Evolutionary conservation across 371 early-diverging fungal species (phyloP), one percentile per base, ranked within the genome.

Genomic region (Mucor piriformis): DNA sequence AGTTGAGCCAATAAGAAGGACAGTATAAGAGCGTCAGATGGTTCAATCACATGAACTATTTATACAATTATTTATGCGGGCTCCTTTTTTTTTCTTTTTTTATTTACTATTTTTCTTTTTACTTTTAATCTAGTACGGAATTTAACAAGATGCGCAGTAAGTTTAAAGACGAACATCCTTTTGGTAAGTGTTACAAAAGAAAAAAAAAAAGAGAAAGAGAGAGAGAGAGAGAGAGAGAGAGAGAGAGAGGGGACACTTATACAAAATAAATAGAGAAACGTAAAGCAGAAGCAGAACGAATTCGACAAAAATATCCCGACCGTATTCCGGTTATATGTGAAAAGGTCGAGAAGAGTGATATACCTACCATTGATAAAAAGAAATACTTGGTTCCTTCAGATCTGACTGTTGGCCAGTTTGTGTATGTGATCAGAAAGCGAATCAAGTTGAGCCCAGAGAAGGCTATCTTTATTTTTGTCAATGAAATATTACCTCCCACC

Each of bases 391-490:
- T 97, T 10, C 97, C 97, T n/a, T 84, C 92, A 50, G 97, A 98
- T 73, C 75, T 98, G 54, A 97, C 96, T 1, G 95, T 97, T n/a
- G 97, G 95, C 16, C 97, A 97, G 68, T 98, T 98, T 69, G 94
- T 97, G 50, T 96, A 95, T 71, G 96, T 98, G 47, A 94, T 95
- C 64, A 87, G 94, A 69, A 94, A 93, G 76, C 87, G 95, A 64
- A 93, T 95, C 79, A 92, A 92, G 81, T 81, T 95, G 18, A 86
- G 89, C 67, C 94, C 95, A 25, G 98, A 98, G 64, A 94, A 96
- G 82, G 98, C 98, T 46, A 94, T 98, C 69, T 97, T 97, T 74
- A 93, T 97, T 61, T 98, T 96, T 83, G 96, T 97, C 56, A 95
- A 97, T 80, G 93, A 96, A 43, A 89, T 94, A 18, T 79, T 98